Base-by-base conservation (phyloP, 2,329 filamentous ascomycete species). In the Colletotrichum sp. region DNA sequence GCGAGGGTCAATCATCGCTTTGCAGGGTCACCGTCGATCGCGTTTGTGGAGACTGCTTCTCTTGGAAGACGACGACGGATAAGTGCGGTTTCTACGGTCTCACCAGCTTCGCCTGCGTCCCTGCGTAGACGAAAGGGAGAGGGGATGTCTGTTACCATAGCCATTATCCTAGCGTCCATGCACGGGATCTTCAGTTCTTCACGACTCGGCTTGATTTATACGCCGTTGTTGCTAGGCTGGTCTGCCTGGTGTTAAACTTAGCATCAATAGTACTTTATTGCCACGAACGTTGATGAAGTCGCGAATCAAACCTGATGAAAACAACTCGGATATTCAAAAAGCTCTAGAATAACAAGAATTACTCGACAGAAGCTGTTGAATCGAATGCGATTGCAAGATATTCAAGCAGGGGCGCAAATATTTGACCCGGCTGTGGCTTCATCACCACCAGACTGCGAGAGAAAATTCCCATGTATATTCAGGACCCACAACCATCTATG, bases 11-110 rank as follows among this genome's bases (percentile, higher is more conserved):
- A 22, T n/a, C 68, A 2, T 71, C 34, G 8, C 39, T 71, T 18
- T 71, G 68, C 59, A 71, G 68, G 30, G 68, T 71, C 6, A 71
- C 68, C 8, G 68, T 71, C 2, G 30, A 71, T 4, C 68, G 68
- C 12, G 68, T 66, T 18, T 71, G 68, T 48, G 60, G 60, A 16
- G 16, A 65, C 68, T 71, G 68, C 22, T 15, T 12, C n/a, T 39
- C 68, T 3, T 71, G 68, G 68, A 66, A 66, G 44, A 57, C 60
- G 16, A 71, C 59, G 60, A 71, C 68, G 30, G 36, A 64, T 8
- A 55, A 71, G 36, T 71, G 68, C 15, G 67, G 67, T 18, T 71
- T 55, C 36, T 71, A 64, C 28, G 26, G 36, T 12, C 36, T 63
- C 10, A 24, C 36, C 26, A 52, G 15, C 13, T 71, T 71, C 28